Percentiles rank a stretch among this genome's conserved stretches.
Evolutionary conservation across 257 asterid genomes (phyloP).

Genomic region (Capsicum baccatum): DNA sequence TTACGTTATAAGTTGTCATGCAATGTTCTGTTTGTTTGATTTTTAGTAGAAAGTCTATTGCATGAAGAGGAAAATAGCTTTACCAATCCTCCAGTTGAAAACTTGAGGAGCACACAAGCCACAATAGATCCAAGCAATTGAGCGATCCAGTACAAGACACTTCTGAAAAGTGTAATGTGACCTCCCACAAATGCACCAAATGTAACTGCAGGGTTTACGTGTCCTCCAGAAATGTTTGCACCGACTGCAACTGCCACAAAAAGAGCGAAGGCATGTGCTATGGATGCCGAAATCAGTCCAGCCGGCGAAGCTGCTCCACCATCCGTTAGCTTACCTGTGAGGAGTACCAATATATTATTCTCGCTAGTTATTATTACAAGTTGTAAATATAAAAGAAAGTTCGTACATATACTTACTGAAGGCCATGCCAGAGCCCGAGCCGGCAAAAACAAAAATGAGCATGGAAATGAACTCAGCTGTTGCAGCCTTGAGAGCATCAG

Average conservation of each 20-base stretch:
- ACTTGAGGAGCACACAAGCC: conserved; percentile 76
- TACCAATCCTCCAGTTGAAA: conserved; percentile 81
- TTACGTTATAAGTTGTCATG: too few species aligned
- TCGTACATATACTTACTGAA: conserved; percentile 46
- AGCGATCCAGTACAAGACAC: conserved; percentile 77
- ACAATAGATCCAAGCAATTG: conserved; percentile 77
- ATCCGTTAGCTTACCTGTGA: conserved; percentile 61
- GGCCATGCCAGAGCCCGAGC: conserved; percentile 92
- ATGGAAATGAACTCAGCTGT: conserved; percentile 80
- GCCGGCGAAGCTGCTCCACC: conserved; percentile 70
- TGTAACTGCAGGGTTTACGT: conserved; percentile 85
- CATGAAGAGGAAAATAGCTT: neutral
- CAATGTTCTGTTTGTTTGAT: neutral
- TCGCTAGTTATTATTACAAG: neutral
- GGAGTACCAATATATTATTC: neutral
- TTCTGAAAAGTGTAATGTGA: conserved; percentile 59
- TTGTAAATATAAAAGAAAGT: neutral
- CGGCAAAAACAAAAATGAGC: conserved; percentile 85
- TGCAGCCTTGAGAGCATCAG: conserved; percentile 78
- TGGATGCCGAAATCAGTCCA: conserved; percentile 64
- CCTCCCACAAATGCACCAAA: conserved; percentile 86
- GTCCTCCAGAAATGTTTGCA: conserved; percentile 89
- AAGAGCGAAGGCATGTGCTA: conserved; percentile 83
- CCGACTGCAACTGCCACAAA: conserved; percentile 78
- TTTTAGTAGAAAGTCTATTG: neutral